These are phyloP conservation scores for Sequoiadendron giganteum DNA, from an alignment of 75 land plant genomes.

Conservation along the genomic window DNA sequence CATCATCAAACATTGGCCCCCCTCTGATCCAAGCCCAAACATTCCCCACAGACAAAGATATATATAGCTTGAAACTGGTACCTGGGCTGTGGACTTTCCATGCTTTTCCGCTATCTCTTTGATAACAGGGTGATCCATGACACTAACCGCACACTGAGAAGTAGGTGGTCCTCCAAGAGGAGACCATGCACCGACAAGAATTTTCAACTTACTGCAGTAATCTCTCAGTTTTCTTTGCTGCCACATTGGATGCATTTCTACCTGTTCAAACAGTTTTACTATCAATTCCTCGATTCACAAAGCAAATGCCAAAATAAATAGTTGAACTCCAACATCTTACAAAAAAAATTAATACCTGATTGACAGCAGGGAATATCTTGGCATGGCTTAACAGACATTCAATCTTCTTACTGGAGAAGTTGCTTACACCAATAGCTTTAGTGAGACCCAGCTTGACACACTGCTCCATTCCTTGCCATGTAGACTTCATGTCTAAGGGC, in stretches of 20 bases:
- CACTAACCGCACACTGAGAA: slow-evolving; percentile 21
- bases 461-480: slow-evolving; percentile 52
- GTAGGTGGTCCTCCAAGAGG: slow-evolving; percentile 48
- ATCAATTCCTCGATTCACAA: background rate
- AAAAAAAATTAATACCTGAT: slow-evolving; percentile 34
- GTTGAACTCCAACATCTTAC: background rate
- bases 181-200: slow-evolving; percentile 51
- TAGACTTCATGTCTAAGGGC: slow-evolving; percentile 36
- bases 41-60: background rate
- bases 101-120: slow-evolving; percentile 34
- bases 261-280: slow-evolving; percentile 28
- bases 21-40: background rate
- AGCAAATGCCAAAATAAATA: background rate
- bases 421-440: slow-evolving; percentile 62
- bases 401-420: slow-evolving; percentile 45
- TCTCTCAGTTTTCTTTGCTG: slow-evolving; percentile 50
- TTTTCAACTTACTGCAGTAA: slow-evolving; percentile 26
- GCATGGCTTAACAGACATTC: slow-evolving; percentile 31
- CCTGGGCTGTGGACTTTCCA: slow-evolving; percentile 57
- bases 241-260: slow-evolving; percentile 70
- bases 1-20: background rate
- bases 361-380: slow-evolving; percentile 53
- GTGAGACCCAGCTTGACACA: slow-evolving; percentile 45
- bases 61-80: slow-evolving; percentile 8
- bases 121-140: slow-evolving; percentile 33